Evolutionary conservation across 306 rosid genomes (phyloP), one percentile per base, ranked within the genome.

Genomic region (Adenanthera pavonina): DNA sequence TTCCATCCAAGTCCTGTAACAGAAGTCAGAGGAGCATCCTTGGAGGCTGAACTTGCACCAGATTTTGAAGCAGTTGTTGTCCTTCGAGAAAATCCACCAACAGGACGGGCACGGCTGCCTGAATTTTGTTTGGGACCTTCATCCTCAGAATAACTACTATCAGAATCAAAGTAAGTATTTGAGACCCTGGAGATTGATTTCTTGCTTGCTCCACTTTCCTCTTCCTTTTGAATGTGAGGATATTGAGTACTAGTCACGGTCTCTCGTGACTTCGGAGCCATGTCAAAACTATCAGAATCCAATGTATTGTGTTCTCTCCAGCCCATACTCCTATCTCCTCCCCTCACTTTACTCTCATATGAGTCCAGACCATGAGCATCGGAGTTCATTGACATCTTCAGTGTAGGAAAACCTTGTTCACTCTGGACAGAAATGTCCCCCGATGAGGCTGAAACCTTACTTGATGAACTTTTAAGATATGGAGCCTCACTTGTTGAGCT

Each of bases 51-150:
- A 10, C 38, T 46, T 3, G 75, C 64, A 57, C 81, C 88, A 47
- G 87, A 72, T 74, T 75, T 87, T 65, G 84, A 12, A 82, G 83
- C 76, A 35, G 83, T 85, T 43, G 94, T 88, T 46, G 94, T 91
- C 81, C 99, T 92, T 79, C 88, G 83, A 67, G 99, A 91, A 49
- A 86, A 19, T 77, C 83, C 90, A 82, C 85, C 4, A 68, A 69
- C 85, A 71, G 82, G 94, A 52, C 75, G 86, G 10, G 84, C 67
- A 59, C 75, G 74, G 51, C 77, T 80, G 17, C 69, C 75, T 81
- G 87, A 71, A 64, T 71, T 82, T 83, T 77, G 89, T 82, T 48
- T 85, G 38, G 85, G 88, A 72, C 15, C 64, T 83, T 86, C 91
- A 61, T 88, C 90, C 76, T 89, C 97, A 40, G 82, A 77, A 75